A percentile compares a stretch with the other conserved stretches of the same genome.
These are phyloP conservation scores for Lineolata rhizophorae DNA, from an alignment of 495 filamentous ascomycete genomes.

Conservation along the genomic window DNA sequence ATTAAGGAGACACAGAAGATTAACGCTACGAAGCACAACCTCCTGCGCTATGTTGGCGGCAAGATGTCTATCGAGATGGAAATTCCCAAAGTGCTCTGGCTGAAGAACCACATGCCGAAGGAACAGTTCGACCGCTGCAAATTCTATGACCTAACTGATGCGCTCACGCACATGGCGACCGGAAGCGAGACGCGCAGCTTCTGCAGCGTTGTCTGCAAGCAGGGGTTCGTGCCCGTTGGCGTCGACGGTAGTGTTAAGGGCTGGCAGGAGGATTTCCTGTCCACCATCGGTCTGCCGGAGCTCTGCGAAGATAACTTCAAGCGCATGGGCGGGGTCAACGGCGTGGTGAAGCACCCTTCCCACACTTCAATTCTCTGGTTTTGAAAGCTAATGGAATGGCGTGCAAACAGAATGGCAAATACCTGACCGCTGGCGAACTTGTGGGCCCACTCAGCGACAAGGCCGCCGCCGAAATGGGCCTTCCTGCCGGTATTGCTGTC, in stretches of 20 bases:
- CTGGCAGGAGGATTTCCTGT: slow-evolving; percentile 89
- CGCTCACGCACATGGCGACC: slow-evolving; percentile 89
- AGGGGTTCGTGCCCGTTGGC: slow-evolving; percentile 84
- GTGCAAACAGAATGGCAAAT: slow-evolving; percentile 56
- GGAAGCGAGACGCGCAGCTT: slow-evolving; percentile 80
- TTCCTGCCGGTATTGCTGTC: slow-evolving; percentile 75
- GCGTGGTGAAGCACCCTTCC: slow-evolving; percentile 42
- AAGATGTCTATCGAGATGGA: slow-evolving; percentile 99
- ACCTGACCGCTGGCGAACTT: slow-evolving; percentile 73
- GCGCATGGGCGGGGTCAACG: slow-evolving; percentile 80
- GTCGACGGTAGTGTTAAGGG: slow-evolving; percentile 95
- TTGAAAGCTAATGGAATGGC: slow-evolving; percentile 9
- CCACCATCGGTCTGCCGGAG: slow-evolving; percentile 61
- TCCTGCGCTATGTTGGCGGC: slow-evolving; percentile 89
- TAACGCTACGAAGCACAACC: slow-evolving; percentile 75
- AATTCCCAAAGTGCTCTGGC: slow-evolving; percentile 89
- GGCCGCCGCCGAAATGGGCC: slow-evolving; percentile 60
- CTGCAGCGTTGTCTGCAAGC: slow-evolving; percentile 88
- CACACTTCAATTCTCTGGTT: no score
- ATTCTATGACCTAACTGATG: slow-evolving; percentile 87
- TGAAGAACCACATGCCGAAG: slow-evolving; percentile 94
- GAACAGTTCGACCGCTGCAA: slow-evolving; percentile 80
- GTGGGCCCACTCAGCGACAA: slow-evolving; percentile 69
- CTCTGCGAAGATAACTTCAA: slow-evolving; percentile 67
- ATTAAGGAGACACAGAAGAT: slow-evolving; percentile 74